A percentile compares a stretch with the other conserved stretches of the same genome.
These are phyloP conservation scores for Pythium insidiosum DNA, from an alignment of 352 stramenopile genomes.

Conservation along the genomic window DNA sequence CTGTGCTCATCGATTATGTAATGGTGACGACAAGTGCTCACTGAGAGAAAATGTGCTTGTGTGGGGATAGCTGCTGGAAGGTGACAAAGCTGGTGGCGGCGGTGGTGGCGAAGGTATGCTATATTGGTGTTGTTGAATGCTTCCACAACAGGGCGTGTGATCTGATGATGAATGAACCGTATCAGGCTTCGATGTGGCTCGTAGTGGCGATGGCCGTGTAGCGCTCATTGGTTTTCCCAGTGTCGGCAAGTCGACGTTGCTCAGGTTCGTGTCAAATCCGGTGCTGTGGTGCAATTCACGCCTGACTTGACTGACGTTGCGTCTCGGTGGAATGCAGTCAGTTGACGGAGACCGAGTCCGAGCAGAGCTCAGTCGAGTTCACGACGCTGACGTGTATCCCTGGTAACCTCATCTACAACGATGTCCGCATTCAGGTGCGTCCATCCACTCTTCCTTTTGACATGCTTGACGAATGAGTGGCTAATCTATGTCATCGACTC, in stretches of 20 bases:
- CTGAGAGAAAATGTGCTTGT: conserved; percentile 4
- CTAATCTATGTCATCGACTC: too few relatives aligned
- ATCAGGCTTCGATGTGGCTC: conserved; percentile 91
- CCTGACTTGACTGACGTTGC: too few relatives aligned
- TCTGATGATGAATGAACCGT: too few relatives aligned
- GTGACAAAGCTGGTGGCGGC: conserved; percentile 56
- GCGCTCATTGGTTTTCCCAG: conserved; percentile 93
- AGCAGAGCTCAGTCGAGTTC: conserved; percentile 97
- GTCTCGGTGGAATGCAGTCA: conserved; percentile 55
- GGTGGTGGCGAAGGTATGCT: conserved; percentile 66
- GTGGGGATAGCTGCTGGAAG: conserved; percentile 56
- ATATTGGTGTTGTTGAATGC: too few relatives aligned
- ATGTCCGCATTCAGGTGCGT: conserved; percentile 91
- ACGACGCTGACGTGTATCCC: conserved; percentile 98
- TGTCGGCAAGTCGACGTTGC: conserved; percentile 85
- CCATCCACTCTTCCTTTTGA: neutral
- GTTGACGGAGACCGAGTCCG: conserved; percentile 95
- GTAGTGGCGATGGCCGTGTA: conserved; percentile 95
- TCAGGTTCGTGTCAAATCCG: conserved; percentile 40
- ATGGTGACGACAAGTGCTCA: conserved; percentile 1
- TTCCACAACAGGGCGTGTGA: too few relatives aligned
- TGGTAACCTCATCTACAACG: conserved; percentile 94
- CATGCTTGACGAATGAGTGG: neutral
- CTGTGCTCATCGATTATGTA: conserved; percentile 3
- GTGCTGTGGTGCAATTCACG: too few relatives aligned